These are phyloP conservation scores for Mycena latifolia DNA, from an alignment of 768 basidiomycete species.

Conservation along the genomic window DNA sequence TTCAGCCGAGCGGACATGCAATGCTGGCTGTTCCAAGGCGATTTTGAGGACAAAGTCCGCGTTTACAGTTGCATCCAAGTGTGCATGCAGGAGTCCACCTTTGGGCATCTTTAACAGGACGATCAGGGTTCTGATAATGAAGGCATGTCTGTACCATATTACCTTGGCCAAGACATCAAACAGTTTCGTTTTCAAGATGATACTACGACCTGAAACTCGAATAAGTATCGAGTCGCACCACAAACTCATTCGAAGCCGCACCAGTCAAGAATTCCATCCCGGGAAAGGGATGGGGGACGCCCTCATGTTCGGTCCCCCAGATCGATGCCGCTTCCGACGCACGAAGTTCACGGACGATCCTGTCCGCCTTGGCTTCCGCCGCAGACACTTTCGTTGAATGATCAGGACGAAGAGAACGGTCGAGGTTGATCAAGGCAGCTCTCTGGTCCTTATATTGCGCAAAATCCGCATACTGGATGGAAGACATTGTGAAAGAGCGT, in stretches of 20 bases:
- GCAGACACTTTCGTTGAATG: slow-evolving; percentile 46
- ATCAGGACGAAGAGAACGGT: slow-evolving; percentile 67
- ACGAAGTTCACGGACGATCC: slow-evolving; percentile 67
- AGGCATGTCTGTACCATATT: slow-evolving; percentile 8
- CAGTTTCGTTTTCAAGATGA: slow-evolving; percentile 72
- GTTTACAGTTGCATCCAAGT: slow-evolving; percentile 82
- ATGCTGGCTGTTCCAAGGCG: slow-evolving; percentile 66
- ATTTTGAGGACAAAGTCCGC: slow-evolving; percentile 62
- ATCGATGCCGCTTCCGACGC: slow-evolving; percentile 64
- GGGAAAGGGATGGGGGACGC: slow-evolving; percentile 71
- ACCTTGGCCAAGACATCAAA: slow-evolving; percentile 76
- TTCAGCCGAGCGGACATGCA: slow-evolving; percentile 68
- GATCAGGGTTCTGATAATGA: not conserved
- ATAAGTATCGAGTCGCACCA: not conserved
- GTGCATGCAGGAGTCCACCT: slow-evolving; percentile 80
- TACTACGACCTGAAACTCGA: slow-evolving; percentile 55
- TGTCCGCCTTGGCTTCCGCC: slow-evolving; percentile 67
- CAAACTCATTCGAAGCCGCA: slow-evolving; percentile 37
- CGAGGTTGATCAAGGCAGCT: slow-evolving; percentile 53
- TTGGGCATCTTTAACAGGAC: slow-evolving; percentile 78
- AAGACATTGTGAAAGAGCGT: slow-evolving; percentile 9
- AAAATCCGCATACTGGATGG: slow-evolving; percentile 29
- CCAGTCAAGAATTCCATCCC: slow-evolving; percentile 87
- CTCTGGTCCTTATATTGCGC: slow-evolving; percentile 48
- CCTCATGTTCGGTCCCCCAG: slow-evolving; percentile 69